These are phyloP conservation scores for Schizosaccharomyces lindneri DNA, from an alignment of 805 yeast species.

Conservation along the genomic window DNA sequence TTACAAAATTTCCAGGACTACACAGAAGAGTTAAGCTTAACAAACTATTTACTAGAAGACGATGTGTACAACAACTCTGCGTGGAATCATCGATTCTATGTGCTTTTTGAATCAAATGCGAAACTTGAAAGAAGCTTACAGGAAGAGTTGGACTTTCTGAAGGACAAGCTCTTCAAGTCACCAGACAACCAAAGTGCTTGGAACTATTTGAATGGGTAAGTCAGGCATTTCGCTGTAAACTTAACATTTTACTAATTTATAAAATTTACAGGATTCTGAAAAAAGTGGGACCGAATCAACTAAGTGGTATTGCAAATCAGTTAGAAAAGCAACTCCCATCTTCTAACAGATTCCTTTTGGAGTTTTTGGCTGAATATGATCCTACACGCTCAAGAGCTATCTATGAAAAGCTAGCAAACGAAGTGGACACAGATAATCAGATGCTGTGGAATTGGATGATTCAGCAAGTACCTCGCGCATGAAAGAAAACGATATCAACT, in stretches of 20 bases:
- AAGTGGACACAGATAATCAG: background rate
- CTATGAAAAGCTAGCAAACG: background rate
- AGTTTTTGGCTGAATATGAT: background rate
- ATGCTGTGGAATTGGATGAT: background rate
- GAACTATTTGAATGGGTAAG: slow-evolving; percentile 46
- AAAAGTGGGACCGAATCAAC: background rate
- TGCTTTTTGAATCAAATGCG: slow-evolving; percentile 12
- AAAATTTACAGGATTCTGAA: background rate
- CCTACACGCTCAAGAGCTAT: background rate
- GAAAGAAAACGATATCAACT: too few species aligned
- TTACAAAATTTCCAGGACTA: slow-evolving; percentile 30
- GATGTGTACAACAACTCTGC: slow-evolving; percentile 82
- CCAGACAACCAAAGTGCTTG: slow-evolving; percentile 72
- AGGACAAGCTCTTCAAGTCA: slow-evolving; percentile 25
- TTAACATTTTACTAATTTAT: background rate
- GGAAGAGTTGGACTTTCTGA: slow-evolving; percentile 11
- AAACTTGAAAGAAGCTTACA: background rate
- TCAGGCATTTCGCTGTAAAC: background rate
- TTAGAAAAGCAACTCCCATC: background rate
- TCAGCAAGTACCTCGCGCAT: background rate
- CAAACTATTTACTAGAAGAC: slow-evolving; percentile 21
- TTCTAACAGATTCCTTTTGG: background rate
- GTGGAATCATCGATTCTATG: slow-evolving; percentile 67
- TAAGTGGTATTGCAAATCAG: background rate
- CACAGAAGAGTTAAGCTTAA: slow-evolving; percentile 27